Percentiles rank a stretch among this genome's conserved stretches.
These are phyloP conservation scores for Phialophora chinensis DNA, from an alignment of 2,329 filamentous ascomycete species.

Conservation along the genomic window DNA sequence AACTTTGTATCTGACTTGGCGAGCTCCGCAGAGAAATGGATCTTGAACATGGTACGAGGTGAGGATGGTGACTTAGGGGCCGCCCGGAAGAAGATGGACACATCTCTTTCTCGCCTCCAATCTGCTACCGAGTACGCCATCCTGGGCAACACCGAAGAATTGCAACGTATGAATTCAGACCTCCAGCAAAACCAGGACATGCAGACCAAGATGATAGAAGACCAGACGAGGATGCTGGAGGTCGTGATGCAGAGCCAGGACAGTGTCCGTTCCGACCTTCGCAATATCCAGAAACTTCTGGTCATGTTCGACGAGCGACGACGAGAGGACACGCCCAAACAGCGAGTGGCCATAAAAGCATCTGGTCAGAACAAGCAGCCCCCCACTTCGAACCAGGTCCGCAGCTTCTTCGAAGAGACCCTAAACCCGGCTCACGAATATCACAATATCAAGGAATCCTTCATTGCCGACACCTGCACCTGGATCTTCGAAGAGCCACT, in stretches of 20 bases:
- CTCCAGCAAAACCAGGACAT: conserved; percentile 21
- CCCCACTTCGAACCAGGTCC: conserved; percentile 11
- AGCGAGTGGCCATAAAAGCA: background rate
- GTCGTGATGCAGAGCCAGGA: conserved; percentile 13
- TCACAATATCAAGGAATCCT: conserved; percentile 7
- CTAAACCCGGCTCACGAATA: conserved; percentile 12
- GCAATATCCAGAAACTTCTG: conserved; percentile 14
- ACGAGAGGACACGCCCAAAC: conserved; percentile 7
- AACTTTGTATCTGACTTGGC: background rate
- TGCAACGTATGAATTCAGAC: conserved; percentile 19
- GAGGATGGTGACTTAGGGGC: conserved; percentile 20
- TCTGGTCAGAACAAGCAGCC: conserved; percentile 13
- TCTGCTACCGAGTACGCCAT: conserved; percentile 23
- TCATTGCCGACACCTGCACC: conserved; percentile 13
- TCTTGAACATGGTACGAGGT: conserved; percentile 20
- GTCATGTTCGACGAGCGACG: conserved; percentile 15
- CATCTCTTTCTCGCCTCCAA: conserved; percentile 15
- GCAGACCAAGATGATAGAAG: conserved; percentile 15
- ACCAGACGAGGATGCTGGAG: conserved; percentile 16
- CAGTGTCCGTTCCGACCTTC: conserved; percentile 7
- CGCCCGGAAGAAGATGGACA: conserved; percentile 23
- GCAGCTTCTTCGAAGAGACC: conserved; percentile 16
- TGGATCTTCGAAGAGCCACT: conserved; percentile 18
- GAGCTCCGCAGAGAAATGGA: conserved; percentile 20
- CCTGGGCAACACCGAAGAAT: conserved; percentile 26